A percentile compares a stretch with the other conserved stretches of the same genome.
These are phyloP conservation scores for Epichloe scottii DNA, from an alignment of 2,329 filamentous ascomycete genomes.

Conservation along the genomic window DNA sequence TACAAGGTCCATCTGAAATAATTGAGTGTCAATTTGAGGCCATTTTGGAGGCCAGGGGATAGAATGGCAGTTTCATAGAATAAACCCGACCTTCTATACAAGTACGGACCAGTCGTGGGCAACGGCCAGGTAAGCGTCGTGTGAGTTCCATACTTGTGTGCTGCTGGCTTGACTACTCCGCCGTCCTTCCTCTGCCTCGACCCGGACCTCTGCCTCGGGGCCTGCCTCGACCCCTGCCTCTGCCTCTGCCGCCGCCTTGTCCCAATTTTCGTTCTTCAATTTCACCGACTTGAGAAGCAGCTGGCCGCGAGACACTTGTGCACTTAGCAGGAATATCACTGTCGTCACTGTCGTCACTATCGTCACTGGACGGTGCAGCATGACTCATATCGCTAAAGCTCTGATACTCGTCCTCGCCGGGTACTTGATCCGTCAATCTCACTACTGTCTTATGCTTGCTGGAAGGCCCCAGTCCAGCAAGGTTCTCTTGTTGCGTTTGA, in stretches of 20 bases:
- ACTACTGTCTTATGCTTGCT: constrained; percentile 6
- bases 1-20: no score
- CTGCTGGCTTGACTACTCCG: neutral
- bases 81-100: neutral
- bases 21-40: no score
- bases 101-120: neutral
- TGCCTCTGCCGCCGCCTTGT: constrained; percentile 1
- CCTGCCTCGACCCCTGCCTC: constrained; percentile 7
- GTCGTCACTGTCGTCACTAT: constrained; percentile 9
- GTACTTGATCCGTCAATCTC: constrained; percentile 7
- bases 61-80: no score
- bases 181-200: neutral
- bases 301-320: neutral
- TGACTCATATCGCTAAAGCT: neutral
- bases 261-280: neutral
- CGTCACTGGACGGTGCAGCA: constrained; percentile 5
- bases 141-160: neutral
- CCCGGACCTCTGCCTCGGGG: constrained; percentile 9
- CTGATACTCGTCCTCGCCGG: constrained; percentile 3
- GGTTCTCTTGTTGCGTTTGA: neutral
- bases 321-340: constrained; percentile 11
- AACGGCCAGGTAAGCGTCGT: neutral
- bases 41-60: no score
- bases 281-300: neutral
- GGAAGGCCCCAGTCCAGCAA: neutral